A percentile compares a stretch with the other conserved stretches of the same genome.
phyloP scores from a whole-genome alignment of 306 rosid species.

The Dryas alaskensis region DNA sequence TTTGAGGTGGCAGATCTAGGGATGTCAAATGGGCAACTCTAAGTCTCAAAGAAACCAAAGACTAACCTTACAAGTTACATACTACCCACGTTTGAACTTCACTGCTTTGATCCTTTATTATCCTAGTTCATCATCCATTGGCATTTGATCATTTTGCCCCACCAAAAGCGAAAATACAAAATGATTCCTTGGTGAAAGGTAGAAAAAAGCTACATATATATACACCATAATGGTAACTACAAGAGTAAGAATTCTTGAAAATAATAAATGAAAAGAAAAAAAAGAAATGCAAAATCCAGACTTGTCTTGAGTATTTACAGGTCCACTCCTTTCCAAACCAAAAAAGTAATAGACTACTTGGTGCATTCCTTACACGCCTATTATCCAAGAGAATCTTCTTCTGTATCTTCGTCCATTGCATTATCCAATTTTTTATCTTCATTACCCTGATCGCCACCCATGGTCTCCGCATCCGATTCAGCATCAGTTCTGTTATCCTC shows the following conservation, averaged over 20 bases:
- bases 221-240: not conserved
- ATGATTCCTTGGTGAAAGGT: not conserved
- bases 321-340: conserved; percentile 6
- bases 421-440: conserved; percentile 44
- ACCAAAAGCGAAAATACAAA: not conserved
- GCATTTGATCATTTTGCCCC: not conserved
- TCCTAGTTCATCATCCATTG: not conserved
- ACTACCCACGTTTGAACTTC: not conserved
- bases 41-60: no score
- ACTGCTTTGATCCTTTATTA: not conserved
- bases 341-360: not conserved
- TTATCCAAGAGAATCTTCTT: conserved; percentile 56
- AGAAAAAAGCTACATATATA: not conserved
- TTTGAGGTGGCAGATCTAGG: not conserved
- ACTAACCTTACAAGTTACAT: no score
- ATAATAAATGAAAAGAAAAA: not conserved
- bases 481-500: conserved; percentile 28
- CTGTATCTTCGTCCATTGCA: conserved; percentile 66
- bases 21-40: not conserved
- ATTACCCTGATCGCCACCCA: conserved; percentile 41
- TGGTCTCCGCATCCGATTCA: conserved; percentile 71
- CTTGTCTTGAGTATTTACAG: conserved; percentile 19
- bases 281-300: not conserved
- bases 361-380: not conserved
- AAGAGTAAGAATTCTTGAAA: not conserved